These are phyloP conservation scores for Vicia faba DNA, from an alignment of 306 rosid genomes.

Conservation along the genomic window DNA sequence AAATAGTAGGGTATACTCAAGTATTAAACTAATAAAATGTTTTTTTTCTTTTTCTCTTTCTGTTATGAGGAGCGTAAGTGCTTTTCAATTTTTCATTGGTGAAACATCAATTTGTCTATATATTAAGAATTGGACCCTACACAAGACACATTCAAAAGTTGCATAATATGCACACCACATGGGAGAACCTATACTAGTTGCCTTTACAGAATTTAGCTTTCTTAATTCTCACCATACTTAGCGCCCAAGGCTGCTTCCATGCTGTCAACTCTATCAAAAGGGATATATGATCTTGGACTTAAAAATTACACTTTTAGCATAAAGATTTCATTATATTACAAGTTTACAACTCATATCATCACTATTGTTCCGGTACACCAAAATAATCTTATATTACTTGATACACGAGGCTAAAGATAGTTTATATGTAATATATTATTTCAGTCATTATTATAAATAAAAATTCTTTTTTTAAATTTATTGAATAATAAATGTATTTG, in stretches of 20 bases:
- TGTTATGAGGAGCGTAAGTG: conserved; percentile 16
- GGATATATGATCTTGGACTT: conserved; percentile 33
- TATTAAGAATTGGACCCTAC: conserved; percentile 32
- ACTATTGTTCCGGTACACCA: no score
- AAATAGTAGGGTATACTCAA: conserved; percentile 12
- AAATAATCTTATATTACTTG: no score
- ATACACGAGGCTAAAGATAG: no score
- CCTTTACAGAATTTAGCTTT: conserved; percentile 40
- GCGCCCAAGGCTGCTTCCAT: conserved; percentile 53
- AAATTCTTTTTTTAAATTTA: no score
- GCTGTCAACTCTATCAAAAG: conserved; percentile 58
- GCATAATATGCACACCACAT: conserved; percentile 40
- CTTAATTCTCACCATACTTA: conserved; percentile 50
- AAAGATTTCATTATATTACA: background rate
- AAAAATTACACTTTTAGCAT: conserved; percentile 15
- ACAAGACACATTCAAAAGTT: conserved; percentile 29
- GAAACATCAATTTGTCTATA: conserved; percentile 18
- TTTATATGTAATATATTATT: no score
- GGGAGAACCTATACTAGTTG: conserved; percentile 37
- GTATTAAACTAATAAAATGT: conserved; percentile 20
- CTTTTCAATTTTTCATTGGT: background rate
- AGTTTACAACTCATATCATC: background rate
- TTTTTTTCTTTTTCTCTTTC: conserved; percentile 12
- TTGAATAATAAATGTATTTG: no score
- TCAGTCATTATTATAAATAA: no score